Evolutionary conservation across 495 filamentous ascomycete genomes (phyloP).

Genomic region (Talaromyces ruber): DNA sequence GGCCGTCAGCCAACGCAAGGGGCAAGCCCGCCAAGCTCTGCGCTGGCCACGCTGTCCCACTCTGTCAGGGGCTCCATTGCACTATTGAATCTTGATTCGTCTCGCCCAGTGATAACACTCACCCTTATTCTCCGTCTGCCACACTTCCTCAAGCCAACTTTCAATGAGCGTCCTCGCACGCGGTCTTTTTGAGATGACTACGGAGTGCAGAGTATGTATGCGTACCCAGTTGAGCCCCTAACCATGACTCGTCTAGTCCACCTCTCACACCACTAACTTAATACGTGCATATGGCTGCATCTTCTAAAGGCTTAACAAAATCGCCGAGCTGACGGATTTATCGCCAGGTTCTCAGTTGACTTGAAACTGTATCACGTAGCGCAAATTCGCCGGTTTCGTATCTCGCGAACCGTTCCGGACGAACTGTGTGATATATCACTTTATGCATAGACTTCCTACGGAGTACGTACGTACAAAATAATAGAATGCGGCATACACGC

Average conservation of each 20-base stretch:
- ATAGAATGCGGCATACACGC: background rate
- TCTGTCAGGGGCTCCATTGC: background rate
- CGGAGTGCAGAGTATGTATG: background rate
- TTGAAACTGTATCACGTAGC: no score
- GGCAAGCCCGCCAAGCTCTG: background rate
- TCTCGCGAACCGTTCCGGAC: background rate
- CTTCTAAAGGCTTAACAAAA: background rate
- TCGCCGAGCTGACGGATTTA: background rate
- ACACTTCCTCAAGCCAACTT: no score
- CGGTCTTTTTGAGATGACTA: no score
- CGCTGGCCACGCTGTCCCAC: background rate
- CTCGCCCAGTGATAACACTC: background rate
- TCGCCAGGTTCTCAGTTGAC: background rate
- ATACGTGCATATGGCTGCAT: background rate
- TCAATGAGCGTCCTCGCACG: no score
- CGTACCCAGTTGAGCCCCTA: background rate
- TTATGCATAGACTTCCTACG: background rate
- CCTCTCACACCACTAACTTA: background rate
- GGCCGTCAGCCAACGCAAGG: background rate
- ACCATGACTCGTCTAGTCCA: background rate
- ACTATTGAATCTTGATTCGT: background rate
- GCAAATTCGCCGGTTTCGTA: background rate
- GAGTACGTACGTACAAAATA: background rate
- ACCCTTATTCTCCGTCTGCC: no score
- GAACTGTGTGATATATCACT: background rate